Evolutionary conservation across 2,329 filamentous ascomycete species (phyloP).

Genomic region (Tolypocladium endophyticum): DNA sequence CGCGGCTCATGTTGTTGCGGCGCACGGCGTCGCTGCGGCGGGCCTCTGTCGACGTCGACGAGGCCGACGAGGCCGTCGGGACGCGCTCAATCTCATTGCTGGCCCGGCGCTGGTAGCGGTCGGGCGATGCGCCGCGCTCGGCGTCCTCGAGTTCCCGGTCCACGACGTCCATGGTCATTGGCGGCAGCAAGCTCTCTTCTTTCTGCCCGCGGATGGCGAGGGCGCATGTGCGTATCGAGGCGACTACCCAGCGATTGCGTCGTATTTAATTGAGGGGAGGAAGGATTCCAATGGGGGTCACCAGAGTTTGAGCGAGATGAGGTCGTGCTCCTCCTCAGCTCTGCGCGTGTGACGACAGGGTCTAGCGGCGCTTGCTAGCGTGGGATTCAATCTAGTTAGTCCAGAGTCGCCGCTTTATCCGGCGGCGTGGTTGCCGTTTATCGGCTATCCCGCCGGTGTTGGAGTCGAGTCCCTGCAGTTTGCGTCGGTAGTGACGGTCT

Average conservation of each 20-base stretch:
- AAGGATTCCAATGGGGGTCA: not conserved
- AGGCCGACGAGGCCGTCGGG: slow-evolving; percentile 39
- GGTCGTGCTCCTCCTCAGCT: not conserved
- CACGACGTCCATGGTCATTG: slow-evolving; percentile 37
- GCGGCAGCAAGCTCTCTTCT: not conserved
- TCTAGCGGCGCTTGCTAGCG: not conserved
- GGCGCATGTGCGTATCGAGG: not conserved
- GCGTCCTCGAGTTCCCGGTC: slow-evolving; percentile 43
- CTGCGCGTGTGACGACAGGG: not conserved
- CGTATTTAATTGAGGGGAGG: not conserved
- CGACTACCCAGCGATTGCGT: not conserved
- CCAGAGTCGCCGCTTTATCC: not conserved
- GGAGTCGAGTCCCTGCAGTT: not conserved
- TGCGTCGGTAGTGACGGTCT: not conserved
- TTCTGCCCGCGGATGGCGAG: not conserved
- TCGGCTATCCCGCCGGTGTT: no score
- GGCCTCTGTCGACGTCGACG: slow-evolving; percentile 37
- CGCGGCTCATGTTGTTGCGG: slow-evolving; percentile 41
- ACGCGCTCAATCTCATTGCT: slow-evolving; percentile 51
- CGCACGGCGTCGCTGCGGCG: slow-evolving; percentile 20
- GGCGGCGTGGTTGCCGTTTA: not conserved
- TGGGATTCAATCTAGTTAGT: no score
- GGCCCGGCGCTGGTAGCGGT: slow-evolving; percentile 24
- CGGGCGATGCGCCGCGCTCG: slow-evolving; percentile 43
- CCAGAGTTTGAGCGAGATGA: not conserved